Base-by-base conservation (phyloP, 2,329 filamentous ascomycete genomes). In the Zymoseptoria brevis region DNA sequence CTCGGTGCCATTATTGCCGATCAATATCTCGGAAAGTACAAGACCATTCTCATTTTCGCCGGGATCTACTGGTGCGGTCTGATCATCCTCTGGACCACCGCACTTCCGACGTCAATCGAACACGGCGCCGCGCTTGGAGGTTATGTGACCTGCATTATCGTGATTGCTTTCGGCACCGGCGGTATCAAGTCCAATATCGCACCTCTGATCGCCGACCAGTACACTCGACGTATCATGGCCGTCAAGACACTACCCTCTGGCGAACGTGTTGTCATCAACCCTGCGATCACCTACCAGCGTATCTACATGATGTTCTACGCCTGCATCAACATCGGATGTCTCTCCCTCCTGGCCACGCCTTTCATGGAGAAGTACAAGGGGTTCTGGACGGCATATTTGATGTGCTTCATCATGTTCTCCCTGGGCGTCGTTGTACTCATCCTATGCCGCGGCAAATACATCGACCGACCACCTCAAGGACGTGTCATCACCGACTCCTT, bases 131-230 rank as follows among this genome's bases (percentile, higher is more conserved):
- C 86, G 0, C 82, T 89, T 52, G 86, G 77, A 1, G 84, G 82
- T 55, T 87, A 90, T 67, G 72, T 86, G 1, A 74, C 85, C 29
- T 83, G 84, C 22, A 79, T 88, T 64, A 73, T 88, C 51, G 80
- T 90, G 68, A 82, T 90, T 69, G 87, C 87, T n/a, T 73, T 89
- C 29, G 88, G 88, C 50, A 89, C 87, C 1, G 88, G 88, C 62
- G 87, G 89, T 68, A 90, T 92, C 82, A 93, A 92, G 78, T 83
- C 86, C 63, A 92, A 92, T 69, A 87, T 92, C 50, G 75, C 75
- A 8, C 78, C 78, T 2, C 63, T 80, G 26, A 79, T 80, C 58
- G 77, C 77, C 8, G 78, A 80, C 62, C 78, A 80, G 65, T 76
- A 79, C 54, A 71, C 69, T 7, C 71, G 72, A n/a, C 75, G 70